A percentile compares a stretch with the other conserved stretches of the same genome.
phyloP scores from a whole-genome alignment of 2,329 filamentous ascomycete genomes.

The Zasmidium citrigriseum region DNA sequence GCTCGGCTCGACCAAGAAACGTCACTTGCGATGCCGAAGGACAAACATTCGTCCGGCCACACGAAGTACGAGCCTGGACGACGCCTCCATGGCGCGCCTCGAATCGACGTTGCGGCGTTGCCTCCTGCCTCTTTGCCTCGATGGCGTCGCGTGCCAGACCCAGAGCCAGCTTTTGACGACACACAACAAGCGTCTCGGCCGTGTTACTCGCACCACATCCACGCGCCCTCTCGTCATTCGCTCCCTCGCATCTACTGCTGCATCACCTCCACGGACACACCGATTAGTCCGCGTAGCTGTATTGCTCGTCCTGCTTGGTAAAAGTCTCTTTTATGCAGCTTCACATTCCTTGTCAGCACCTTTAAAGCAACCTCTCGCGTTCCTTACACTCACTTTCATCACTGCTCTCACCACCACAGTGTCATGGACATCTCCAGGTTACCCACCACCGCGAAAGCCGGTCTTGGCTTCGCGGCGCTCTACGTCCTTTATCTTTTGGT shows the following conservation, averaged over 20 bases:
- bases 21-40: neutral
- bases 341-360: too few relatives aligned
- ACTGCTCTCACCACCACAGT: neutral
- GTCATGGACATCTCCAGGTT: constrained; percentile 18
- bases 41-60: neutral
- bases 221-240: neutral
- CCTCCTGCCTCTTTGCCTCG: neutral
- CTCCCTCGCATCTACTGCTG: neutral
- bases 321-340: too few relatives aligned
- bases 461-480: constrained; percentile 33
- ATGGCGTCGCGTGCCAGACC: too few relatives aligned
- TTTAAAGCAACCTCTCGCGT: too few relatives aligned
- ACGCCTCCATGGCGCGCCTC: neutral
- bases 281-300: neutral
- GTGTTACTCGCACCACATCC: too few relatives aligned
- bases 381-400: too few relatives aligned
- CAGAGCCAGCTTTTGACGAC: neutral
- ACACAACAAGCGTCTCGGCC: too few relatives aligned
- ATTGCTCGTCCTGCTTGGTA: neutral
- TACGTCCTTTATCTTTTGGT: constrained; percentile 39
- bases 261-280: neutral
- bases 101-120: too few relatives aligned
- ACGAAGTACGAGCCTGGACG: neutral
- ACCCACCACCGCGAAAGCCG: constrained; percentile 21
- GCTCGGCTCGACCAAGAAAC: neutral